phyloP scores from a whole-genome alignment of 129 eudicot species.

The Mikania micrantha region DNA sequence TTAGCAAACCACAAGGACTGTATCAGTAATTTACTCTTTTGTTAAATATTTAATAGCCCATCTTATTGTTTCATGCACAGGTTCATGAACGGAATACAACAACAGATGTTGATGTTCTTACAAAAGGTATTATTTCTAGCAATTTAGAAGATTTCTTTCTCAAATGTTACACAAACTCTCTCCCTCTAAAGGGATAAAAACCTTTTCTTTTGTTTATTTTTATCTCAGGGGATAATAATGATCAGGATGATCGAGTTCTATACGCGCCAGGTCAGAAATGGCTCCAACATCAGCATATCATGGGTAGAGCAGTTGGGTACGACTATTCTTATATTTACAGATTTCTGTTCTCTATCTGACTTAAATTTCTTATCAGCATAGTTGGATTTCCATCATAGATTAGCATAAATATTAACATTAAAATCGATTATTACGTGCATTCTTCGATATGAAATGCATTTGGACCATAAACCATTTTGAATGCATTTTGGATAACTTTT shows the following conservation, averaged over 20 bases:
- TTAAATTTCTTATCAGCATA: slow-evolving; percentile 3
- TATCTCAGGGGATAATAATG: slow-evolving; percentile 64
- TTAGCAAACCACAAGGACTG: no score
- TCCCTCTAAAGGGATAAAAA: slow-evolving; percentile 42
- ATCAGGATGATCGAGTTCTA: slow-evolving; percentile 51
- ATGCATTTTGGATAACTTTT: not conserved
- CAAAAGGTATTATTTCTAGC: slow-evolving; percentile 55
- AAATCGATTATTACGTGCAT: not conserved
- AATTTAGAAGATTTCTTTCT: not conserved
- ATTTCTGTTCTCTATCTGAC: not conserved
- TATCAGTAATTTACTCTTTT: no score
- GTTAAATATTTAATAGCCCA: not conserved
- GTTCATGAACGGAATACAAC: slow-evolving; percentile 64
- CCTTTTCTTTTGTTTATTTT: not conserved
- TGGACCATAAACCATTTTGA: not conserved
- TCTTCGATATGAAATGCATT: not conserved
- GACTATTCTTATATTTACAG: not conserved
- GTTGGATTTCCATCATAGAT: slow-evolving; percentile 1
- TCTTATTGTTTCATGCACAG: slow-evolving; percentile 27
- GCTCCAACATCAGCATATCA: slow-evolving; percentile 66
- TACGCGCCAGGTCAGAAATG: slow-evolving; percentile 87
- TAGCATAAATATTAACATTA: not conserved
- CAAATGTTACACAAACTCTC: not conserved
- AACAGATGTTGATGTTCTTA: slow-evolving; percentile 59
- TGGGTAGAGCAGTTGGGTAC: slow-evolving; percentile 96